Percentiles rank a stretch among this genome's conserved stretches.
These are phyloP conservation scores for Scheffersomyces parashehatae DNA, from an alignment of 1,139 yeast genomes.

Conservation along the genomic window DNA sequence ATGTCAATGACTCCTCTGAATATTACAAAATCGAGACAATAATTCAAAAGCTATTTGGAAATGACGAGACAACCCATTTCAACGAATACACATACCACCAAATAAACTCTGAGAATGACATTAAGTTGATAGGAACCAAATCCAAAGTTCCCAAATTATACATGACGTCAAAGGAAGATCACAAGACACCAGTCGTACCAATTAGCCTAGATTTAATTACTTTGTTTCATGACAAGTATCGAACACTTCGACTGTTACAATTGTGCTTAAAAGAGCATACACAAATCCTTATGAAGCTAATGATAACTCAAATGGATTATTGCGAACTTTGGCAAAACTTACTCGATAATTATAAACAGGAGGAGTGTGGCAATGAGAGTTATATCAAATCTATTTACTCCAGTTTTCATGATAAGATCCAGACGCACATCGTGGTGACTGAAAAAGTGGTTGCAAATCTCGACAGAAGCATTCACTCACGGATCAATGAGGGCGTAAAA, in stretches of 20 bases:
- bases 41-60: no score
- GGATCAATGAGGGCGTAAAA: no score
- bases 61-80: no score
- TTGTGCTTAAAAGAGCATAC: slow-evolving; percentile 1
- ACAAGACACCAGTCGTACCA: no score
- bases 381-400: slow-evolving; percentile 19
- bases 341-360: slow-evolving; percentile 10
- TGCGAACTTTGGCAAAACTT: slow-evolving; percentile 18
- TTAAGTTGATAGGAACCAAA: slow-evolving; percentile 5
- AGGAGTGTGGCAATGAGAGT: not conserved
- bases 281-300: slow-evolving; percentile 7
- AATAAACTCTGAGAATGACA: slow-evolving; percentile 2
- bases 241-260: no score
- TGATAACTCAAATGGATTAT: slow-evolving; percentile 14
- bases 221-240: no score
- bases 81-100: not conserved
- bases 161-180: no score
- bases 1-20: no score
- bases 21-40: no score
- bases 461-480: no score
- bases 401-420: slow-evolving; percentile 18
- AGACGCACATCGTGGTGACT: slow-evolving; percentile 6
- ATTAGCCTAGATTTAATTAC: no score
- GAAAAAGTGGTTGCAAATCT: not conserved
- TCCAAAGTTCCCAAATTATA: not conserved